Evolutionary conservation across 2,329 filamentous ascomycete species (phyloP).

Genomic region (Claviceps monticola): DNA sequence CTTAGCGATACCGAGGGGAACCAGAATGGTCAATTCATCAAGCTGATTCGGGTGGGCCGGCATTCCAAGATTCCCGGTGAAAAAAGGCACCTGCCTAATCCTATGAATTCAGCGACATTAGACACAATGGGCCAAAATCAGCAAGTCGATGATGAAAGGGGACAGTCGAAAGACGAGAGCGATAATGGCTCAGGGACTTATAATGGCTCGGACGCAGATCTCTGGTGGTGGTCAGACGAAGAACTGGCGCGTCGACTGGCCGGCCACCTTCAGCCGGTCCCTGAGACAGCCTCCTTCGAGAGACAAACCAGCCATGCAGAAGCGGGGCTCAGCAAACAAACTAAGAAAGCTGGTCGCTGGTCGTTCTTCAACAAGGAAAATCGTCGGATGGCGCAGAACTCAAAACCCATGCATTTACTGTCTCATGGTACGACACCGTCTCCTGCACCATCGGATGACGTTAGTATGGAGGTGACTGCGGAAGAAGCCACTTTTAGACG

Average conservation of each 20-base stretch:
- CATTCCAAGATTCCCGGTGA: constrained; percentile 6
- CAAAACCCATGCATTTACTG: background rate
- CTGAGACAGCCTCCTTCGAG: constrained; percentile 9
- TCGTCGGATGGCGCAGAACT: background rate
- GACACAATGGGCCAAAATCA: background rate
- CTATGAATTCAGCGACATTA: background rate
- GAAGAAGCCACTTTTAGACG: constrained; percentile 36
- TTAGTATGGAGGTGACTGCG: constrained; percentile 27
- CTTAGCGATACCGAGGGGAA: constrained; percentile 20
- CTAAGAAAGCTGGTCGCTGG: constrained; percentile 16
- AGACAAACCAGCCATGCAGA: constrained; percentile 17
- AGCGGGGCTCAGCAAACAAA: constrained; percentile 16
- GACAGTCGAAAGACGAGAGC: constrained; percentile 14
- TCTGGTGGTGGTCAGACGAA: constrained; percentile 35
- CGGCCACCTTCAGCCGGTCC: constrained; percentile 26
- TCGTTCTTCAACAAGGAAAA: constrained; percentile 16
- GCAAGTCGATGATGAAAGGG: background rate
- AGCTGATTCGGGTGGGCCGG: constrained; percentile 17
- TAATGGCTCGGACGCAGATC: background rate
- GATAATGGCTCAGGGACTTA: background rate
- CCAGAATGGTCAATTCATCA: constrained; percentile 16
- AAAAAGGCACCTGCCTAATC: background rate
- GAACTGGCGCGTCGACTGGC: constrained; percentile 31
- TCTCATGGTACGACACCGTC: background rate
- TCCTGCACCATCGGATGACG: constrained; percentile 9